Percentiles rank a stretch among this genome's conserved stretches.
Evolutionary conservation across 1,284 basidiomycete genomes (phyloP).

Genomic region (Pulveroboletus sp.): DNA sequence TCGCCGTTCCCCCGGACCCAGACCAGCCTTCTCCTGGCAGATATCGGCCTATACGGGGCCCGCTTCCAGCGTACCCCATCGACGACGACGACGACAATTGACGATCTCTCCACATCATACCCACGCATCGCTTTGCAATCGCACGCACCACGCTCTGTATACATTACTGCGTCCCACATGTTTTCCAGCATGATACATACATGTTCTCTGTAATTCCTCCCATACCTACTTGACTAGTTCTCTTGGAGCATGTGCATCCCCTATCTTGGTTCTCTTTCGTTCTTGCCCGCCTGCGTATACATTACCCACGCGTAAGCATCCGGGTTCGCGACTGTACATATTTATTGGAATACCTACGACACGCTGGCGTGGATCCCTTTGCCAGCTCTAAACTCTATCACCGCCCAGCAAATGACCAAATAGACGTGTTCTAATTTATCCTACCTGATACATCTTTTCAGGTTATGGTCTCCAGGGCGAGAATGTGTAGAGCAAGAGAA

Average conservation of each 20-base stretch:
- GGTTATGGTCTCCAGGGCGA: neutral
- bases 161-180: constrained; percentile 11
- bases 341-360: too few relatives aligned
- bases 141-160: constrained; percentile 8
- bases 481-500: neutral
- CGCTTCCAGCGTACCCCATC: constrained; percentile 38
- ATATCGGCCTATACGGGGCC: constrained; percentile 17
- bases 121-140: constrained; percentile 3
- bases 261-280: neutral
- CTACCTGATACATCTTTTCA: constrained; percentile 2
- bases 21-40: constrained; percentile 21
- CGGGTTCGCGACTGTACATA: too few relatives aligned
- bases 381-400: constrained; percentile 14
- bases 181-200: constrained; percentile 16
- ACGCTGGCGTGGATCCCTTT: too few relatives aligned
- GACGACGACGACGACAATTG: constrained; percentile 46
- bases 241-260: neutral
- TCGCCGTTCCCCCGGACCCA: constrained; percentile 50
- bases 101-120: constrained; percentile 25
- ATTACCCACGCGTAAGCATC: too few relatives aligned
- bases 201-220: constrained; percentile 18
- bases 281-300: constrained; percentile 4
- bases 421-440: constrained; percentile 16
- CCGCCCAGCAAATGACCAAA: neutral
- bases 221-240: constrained; percentile 9